Evolutionary conservation across 139 green algal genomes (phyloP).

Genomic region (Edaphochlamys debaryana): DNA sequence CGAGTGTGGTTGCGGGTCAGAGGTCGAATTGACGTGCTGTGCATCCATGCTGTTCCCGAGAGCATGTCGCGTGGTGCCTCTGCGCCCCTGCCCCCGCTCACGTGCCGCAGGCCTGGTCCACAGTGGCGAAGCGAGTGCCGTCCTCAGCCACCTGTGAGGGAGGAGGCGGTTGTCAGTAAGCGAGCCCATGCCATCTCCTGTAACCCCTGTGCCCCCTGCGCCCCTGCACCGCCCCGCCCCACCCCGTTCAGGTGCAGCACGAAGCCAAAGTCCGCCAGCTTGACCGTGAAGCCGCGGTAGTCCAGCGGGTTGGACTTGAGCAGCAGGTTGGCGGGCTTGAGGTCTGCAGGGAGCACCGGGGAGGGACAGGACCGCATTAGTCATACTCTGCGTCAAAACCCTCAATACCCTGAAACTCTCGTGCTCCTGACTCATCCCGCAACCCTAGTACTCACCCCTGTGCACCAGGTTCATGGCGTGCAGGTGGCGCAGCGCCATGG

Average conservation of each 20-base stretch:
- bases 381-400: no score
- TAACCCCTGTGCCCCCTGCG: no score
- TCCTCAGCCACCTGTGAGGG: neutral
- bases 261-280: constrained; percentile 33
- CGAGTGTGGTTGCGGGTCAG: neutral
- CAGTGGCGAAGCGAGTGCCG: neutral
- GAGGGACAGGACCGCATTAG: no score
- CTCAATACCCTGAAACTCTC: no score
- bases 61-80: no score
- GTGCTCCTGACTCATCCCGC: no score
- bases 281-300: constrained; percentile 17
- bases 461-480: constrained; percentile 74
- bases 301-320: constrained; percentile 33
- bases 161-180: no score
- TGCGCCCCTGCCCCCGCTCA: neutral
- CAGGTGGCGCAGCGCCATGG: constrained; percentile 56
- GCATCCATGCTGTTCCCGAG: no score
- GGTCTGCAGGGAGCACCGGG: neutral
- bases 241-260: constrained; percentile 23
- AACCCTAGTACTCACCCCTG: constrained; percentile 10
- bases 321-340: constrained; percentile 40
- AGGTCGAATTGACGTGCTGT: neutral
- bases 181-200: no score
- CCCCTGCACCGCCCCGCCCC: neutral
- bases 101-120: neutral